phyloP scores from a whole-genome alignment of 2,329 filamentous ascomycete genomes.

The Tolypocladium tropicale region DNA sequence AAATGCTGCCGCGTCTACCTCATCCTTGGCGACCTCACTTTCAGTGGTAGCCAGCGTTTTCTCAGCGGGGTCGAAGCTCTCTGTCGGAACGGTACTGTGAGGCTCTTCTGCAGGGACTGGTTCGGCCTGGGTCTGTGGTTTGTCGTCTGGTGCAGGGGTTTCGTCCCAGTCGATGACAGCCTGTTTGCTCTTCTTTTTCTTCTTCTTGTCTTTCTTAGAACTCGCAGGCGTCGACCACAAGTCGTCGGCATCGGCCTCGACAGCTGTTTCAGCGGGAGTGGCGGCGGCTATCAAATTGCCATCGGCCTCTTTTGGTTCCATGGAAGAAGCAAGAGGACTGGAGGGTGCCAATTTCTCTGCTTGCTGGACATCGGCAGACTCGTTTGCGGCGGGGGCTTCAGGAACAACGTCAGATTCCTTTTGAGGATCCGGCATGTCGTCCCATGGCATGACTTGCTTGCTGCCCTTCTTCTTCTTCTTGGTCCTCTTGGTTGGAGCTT shows the following conservation, averaged over 20 bases:
- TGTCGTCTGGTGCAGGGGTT: not conserved
- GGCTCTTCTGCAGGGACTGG: not conserved
- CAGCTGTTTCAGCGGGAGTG: not conserved
- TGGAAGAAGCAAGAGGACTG: not conserved
- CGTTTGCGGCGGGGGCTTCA: not conserved
- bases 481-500: conserved; percentile 6
- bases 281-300: not conserved
- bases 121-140: not conserved
- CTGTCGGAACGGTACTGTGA: no score
- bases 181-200: not conserved
- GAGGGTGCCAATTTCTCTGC: not conserved
- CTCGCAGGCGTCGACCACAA: not conserved
- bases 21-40: no score
- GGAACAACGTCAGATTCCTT: not conserved
- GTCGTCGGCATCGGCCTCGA: not conserved
- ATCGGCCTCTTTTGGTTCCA: not conserved
- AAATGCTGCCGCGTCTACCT: no score
- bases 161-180: not conserved
- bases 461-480: conserved; percentile 9
- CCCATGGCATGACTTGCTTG: not conserved
- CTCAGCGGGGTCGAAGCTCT: no score
- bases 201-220: conserved; percentile 4
- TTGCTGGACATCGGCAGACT: not conserved
- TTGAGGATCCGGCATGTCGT: not conserved
- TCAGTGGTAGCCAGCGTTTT: no score